Evolutionary conservation across 148 eudicot genomes (phyloP).

Genomic region (Persicaria maculosa): DNA sequence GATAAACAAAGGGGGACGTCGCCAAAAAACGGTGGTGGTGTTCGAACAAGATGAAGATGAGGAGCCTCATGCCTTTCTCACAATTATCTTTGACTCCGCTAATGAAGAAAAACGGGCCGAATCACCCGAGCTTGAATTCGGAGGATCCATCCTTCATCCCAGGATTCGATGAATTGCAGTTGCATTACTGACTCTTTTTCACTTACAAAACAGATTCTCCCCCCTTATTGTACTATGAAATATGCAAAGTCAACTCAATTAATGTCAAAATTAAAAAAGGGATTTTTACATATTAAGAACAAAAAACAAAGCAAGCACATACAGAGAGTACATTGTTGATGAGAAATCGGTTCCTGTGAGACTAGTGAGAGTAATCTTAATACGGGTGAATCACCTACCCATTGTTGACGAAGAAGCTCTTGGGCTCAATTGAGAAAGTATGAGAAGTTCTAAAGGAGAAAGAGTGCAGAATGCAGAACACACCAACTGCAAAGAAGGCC

Average conservation of each 20-base stretch:
- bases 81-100: conserved; percentile 45
- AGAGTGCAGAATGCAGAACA: too few species aligned
- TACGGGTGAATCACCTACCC: conserved; percentile 59
- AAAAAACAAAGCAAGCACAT: neutral
- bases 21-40: conserved; percentile 1
- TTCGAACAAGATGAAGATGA: conserved; percentile 31
- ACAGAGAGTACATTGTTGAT: conserved; percentile 31
- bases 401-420: neutral
- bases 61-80: conserved; percentile 42
- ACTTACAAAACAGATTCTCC: conserved; percentile 61
- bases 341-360: conserved; percentile 40
- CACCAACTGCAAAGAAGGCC: too few species aligned
- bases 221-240: conserved; percentile 42
- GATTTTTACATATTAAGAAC: neutral
- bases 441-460: too few species aligned
- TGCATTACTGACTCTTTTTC: conserved; percentile 36
- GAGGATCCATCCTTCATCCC: conserved; percentile 36
- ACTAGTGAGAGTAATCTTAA: conserved; percentile 54
- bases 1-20: neutral
- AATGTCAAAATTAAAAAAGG: neutral
- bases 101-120: conserved; percentile 66
- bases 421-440: too few species aligned
- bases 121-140: conserved; percentile 24
- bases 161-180: conserved; percentile 38
- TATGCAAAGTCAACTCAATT: conserved; percentile 17